phyloP scores from a whole-genome alignment of 1,139 yeast species.

The Scheffersomyces cryptocercus region DNA sequence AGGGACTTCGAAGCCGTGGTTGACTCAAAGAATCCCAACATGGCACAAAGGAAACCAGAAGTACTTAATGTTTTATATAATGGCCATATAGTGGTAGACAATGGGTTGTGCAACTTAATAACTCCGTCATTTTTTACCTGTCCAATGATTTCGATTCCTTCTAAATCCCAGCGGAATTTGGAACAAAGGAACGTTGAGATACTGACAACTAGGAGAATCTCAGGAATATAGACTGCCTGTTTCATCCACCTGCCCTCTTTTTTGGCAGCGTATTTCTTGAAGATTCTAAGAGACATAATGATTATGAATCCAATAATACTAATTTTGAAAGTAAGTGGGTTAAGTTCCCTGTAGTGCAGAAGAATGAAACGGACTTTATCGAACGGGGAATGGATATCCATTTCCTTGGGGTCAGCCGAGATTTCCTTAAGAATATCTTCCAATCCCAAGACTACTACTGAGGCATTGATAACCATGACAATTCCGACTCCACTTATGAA shows the following conservation, averaged over 20 bases:
- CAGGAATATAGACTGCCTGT: constrained; percentile 66
- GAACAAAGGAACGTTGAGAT: constrained; percentile 61
- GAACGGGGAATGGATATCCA: constrained; percentile 75
- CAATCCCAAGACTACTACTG: constrained; percentile 73
- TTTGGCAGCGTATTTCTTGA: constrained; percentile 39
- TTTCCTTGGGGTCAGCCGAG: constrained; percentile 32
- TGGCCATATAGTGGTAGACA: constrained; percentile 25
- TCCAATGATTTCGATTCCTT: constrained; percentile 73
- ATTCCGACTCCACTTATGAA: constrained; percentile 93
- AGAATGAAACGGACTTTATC: constrained; percentile 65
- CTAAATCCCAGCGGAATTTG: constrained; percentile 51
- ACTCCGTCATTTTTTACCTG: constrained; percentile 41
- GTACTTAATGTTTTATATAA: constrained; percentile 48
- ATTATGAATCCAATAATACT: constrained; percentile 48
- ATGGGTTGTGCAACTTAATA: constrained; percentile 35
- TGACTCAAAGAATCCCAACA: constrained; percentile 90
- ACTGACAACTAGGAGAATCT: constrained; percentile 74
- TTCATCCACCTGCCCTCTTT: constrained; percentile 17
- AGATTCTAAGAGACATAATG: constrained; percentile 39
- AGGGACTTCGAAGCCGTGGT: constrained; percentile 87
- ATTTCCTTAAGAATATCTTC: constrained; percentile 36
- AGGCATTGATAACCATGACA: constrained; percentile 81
- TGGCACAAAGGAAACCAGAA: constrained; percentile 74
- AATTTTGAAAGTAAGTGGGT: constrained; percentile 53
- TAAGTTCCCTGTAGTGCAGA: constrained; percentile 39